phyloP scores from a whole-genome alignment of 768 basidiomycete species.

The Amylocystis lapponica region DNA sequence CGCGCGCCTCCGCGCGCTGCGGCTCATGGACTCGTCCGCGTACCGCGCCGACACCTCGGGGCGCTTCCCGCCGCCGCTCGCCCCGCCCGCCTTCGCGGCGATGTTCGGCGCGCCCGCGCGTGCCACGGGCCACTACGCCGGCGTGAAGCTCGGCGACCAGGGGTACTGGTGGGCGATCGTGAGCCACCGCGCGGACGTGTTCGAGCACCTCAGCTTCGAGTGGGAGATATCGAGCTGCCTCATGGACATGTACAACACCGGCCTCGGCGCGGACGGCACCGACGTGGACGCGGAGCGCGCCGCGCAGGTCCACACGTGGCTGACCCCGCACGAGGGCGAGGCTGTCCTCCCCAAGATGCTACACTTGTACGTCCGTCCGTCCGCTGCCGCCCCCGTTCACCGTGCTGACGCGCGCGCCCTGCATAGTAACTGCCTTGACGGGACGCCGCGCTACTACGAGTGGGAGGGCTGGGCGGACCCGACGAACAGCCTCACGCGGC shows the following conservation, averaged over 20 bases:
- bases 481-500: slow-evolving; percentile 29
- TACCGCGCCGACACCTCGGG: slow-evolving; percentile 24
- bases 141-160: slow-evolving; percentile 46
- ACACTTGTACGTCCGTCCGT: slow-evolving; percentile 38
- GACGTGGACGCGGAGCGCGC: slow-evolving; percentile 31
- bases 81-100: slow-evolving; percentile 36
- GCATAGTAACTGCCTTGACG: slow-evolving; percentile 39
- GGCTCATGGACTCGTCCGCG: slow-evolving; percentile 42
- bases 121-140: slow-evolving; percentile 32
- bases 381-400: not conserved
- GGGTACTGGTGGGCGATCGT: slow-evolving; percentile 52
- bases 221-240: slow-evolving; percentile 47
- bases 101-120: slow-evolving; percentile 37
- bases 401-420: slow-evolving; percentile 10
- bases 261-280: slow-evolving; percentile 35
- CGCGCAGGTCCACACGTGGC: slow-evolving; percentile 27
- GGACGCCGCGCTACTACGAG: slow-evolving; percentile 35
- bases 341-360: slow-evolving; percentile 40
- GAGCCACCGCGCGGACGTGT: slow-evolving; percentile 35
- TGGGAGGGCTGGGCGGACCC: slow-evolving; percentile 45
- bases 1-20: slow-evolving; percentile 34
- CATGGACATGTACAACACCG: slow-evolving; percentile 39
- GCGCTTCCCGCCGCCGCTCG: slow-evolving; percentile 26
- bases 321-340: slow-evolving; percentile 39
- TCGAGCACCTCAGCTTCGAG: slow-evolving; percentile 38